Percentiles rank a stretch among this genome's conserved stretches.
Conservation (phyloP, 225 moss, liverwort and hornwort genomes). For the Pseudoscleropodium purum region DNA sequence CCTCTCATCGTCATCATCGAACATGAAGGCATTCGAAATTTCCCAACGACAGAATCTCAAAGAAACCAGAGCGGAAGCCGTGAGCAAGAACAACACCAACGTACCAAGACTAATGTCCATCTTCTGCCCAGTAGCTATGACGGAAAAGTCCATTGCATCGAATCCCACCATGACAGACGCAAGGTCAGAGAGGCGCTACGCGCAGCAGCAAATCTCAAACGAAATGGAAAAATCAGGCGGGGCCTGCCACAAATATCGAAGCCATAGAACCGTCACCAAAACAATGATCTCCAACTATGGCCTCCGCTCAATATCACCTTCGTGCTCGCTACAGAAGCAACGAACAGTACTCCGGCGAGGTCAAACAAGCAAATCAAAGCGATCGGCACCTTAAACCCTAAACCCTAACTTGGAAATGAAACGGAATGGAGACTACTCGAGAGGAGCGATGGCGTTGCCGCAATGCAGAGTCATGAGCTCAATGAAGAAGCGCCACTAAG, state of each 20-base stretch:
- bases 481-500: neutral
- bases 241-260: neutral
- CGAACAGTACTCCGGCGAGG: neutral
- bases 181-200: neutral
- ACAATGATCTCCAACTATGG: neutral
- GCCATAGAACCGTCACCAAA: neutral
- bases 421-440: neutral
- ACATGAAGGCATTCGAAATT: neutral
- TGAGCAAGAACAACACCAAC: neutral
- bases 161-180: constrained; percentile 3
- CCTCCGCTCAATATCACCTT: neutral
- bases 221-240: neutral
- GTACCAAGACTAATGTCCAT: constrained; percentile 89
- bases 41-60: no score
- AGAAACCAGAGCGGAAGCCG: neutral
- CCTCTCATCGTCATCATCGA: neutral
- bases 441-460: neutral
- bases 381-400: neutral
- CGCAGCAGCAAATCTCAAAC: neutral
- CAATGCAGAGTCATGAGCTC: neutral
- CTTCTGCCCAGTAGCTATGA: constrained; percentile 71
- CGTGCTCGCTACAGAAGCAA: neutral
- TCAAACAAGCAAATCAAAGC: neutral
- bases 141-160: constrained; percentile 57
- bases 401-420: neutral